phyloP scores from a whole-genome alignment of 495 filamentous ascomycete species.

The Penicilliopsis zonata region DNA sequence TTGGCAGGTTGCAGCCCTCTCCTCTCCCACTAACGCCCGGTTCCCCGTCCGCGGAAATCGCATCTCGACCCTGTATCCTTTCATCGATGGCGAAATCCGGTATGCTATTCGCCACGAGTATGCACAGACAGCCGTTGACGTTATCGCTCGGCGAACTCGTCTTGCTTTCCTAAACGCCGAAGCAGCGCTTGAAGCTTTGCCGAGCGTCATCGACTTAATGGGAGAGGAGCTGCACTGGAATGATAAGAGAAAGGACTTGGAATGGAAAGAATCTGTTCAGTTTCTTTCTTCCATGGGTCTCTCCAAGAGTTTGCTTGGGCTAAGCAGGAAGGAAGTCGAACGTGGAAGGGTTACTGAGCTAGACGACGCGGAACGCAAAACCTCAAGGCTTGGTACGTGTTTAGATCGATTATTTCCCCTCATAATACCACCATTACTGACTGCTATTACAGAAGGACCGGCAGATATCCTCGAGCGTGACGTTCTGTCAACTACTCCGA shows the following conservation, averaged over 20 bases:
- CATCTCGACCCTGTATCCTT: slow-evolving; percentile 76
- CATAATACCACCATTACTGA: slow-evolving; percentile 12
- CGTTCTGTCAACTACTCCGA: slow-evolving; percentile 6
- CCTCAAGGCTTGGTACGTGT: slow-evolving; percentile 59
- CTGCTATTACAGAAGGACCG: slow-evolving; percentile 35
- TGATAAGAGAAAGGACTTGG: slow-evolving; percentile 55
- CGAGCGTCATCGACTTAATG: slow-evolving; percentile 88
- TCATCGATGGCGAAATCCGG: slow-evolving; percentile 90
- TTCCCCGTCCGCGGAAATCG: slow-evolving; percentile 84
- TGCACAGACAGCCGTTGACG: slow-evolving; percentile 86
- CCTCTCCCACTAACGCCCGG: slow-evolving; percentile 64
- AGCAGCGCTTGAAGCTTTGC: slow-evolving; percentile 84
- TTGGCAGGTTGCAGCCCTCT: slow-evolving; percentile 87
- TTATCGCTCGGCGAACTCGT: slow-evolving; percentile 76
- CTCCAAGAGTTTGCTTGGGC: slow-evolving; percentile 57
- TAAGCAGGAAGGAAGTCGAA: slow-evolving; percentile 69
- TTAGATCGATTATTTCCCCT: neutral
- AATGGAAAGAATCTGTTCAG: slow-evolving; percentile 72
- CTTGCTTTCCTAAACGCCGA: slow-evolving; percentile 93
- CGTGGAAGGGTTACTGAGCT: slow-evolving; percentile 58
- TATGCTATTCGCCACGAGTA: slow-evolving; percentile 89
- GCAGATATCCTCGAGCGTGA: slow-evolving; percentile 44
- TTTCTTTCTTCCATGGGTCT: slow-evolving; percentile 84
- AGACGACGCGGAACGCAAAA: slow-evolving; percentile 54
- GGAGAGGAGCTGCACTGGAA: slow-evolving; percentile 78